A percentile compares a stretch with the other conserved stretches of the same genome.
Conservation (phyloP, 257 asterid species). For the Cordia subcordata region DNA sequence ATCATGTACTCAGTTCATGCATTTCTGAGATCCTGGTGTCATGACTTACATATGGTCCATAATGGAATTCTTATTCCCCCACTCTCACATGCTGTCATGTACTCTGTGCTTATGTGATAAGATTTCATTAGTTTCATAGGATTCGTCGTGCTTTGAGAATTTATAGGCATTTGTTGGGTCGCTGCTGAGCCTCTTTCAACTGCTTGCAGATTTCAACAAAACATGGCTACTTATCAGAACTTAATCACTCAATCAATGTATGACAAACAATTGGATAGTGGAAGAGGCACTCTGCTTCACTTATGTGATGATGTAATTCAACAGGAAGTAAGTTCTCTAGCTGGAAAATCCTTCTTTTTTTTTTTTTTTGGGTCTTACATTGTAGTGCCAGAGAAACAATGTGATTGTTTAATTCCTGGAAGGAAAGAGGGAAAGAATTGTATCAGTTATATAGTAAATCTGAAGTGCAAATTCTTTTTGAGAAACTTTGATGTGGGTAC, state of each 20-base stretch:
- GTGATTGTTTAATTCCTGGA: neutral
- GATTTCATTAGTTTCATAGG: neutral
- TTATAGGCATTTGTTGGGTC: neutral
- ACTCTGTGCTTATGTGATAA: neutral
- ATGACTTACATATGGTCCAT: too few species aligned
- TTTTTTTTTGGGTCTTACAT: neutral
- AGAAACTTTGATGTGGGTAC: neutral
- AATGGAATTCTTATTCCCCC: too few species aligned
- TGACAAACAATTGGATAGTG: constrained; percentile 97
- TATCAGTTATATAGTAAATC: too few species aligned
- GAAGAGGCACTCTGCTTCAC: constrained; percentile 96
- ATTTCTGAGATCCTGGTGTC: too few species aligned
- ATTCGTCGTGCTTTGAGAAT: neutral
- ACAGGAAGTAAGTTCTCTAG: constrained; percentile 64
- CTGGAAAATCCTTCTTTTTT: constrained; percentile 1
- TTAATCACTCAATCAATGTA: constrained; percentile 97
- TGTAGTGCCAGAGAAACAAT: constrained; percentile 5
- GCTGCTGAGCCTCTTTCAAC: constrained; percentile 23
- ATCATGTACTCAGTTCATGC: too few species aligned
- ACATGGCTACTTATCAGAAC: constrained; percentile 87
- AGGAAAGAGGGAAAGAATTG: too few species aligned
- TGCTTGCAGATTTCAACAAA: constrained; percentile 78
- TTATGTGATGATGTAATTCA: constrained; percentile 97
- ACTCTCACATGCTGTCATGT: too few species aligned
- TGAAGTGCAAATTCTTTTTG: too few species aligned